These are phyloP conservation scores for Hypoxylon sp. DNA, from an alignment of 2,329 filamentous ascomycete genomes.

Conservation along the genomic window DNA sequence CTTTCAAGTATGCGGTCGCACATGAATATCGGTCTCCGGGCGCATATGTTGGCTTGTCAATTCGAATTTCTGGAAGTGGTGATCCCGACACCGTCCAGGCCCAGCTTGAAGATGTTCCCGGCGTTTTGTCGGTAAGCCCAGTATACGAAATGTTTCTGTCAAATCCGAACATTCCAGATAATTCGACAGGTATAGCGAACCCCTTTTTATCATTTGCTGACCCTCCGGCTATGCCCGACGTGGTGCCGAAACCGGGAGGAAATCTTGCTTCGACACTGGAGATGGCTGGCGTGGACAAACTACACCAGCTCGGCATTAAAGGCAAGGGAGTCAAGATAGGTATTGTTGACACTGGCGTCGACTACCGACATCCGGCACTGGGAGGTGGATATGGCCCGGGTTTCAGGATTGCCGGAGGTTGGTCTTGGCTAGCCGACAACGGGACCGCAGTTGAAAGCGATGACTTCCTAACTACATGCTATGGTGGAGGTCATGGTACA, in stretches of 20 bases:
- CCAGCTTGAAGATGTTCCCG: conserved; percentile 20
- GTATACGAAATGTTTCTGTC: conserved; percentile 30
- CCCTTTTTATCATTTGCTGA: conserved; percentile 21
- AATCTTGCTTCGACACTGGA: conserved; percentile 29
- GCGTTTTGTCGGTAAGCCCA: conserved; percentile 32
- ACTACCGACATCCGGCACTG: conserved; percentile 33
- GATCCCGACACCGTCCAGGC: conserved; percentile 4
- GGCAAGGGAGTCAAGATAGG: conserved; percentile 37
- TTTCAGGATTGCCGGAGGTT: conserved; percentile 35
- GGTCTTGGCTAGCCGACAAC: conserved; percentile 31
- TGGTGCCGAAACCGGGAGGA: conserved; percentile 22
- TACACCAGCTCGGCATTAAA: conserved; percentile 35
- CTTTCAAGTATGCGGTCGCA: conserved; percentile 27
- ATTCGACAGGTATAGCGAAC: neutral
- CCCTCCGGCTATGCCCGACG: conserved; percentile 23
- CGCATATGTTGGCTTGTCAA: conserved; percentile 29
- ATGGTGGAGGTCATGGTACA: conserved; percentile 33
- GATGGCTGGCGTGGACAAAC: conserved; percentile 34
- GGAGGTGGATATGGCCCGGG: conserved; percentile 34
- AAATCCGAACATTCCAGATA: conserved; percentile 11
- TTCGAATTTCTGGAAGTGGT: conserved; percentile 11
- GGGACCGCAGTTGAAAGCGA: conserved; percentile 25
- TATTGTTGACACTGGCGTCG: conserved; percentile 40
- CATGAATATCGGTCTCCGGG: conserved; percentile 31
- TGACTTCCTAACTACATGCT: conserved; percentile 29